Base-by-base conservation (phyloP, 2,329 filamentous ascomycete genomes). In the Penicillium decumbens region DNA sequence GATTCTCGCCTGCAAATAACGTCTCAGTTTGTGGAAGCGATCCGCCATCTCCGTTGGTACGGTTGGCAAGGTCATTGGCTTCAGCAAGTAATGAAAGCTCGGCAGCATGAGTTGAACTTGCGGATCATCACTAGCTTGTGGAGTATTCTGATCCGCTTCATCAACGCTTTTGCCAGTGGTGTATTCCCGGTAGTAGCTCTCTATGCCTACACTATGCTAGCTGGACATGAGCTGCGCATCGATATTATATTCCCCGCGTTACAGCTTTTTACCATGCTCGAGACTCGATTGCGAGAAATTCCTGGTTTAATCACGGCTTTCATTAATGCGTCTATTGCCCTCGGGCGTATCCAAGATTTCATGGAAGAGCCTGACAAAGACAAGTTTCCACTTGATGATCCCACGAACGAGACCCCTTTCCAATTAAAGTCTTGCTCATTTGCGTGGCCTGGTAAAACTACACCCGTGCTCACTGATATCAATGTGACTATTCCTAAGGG, bases 241-340 rank as follows among this genome's bases (percentile, higher is more conserved):
- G 87, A 95, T 53, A 77, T 95, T 24, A 90, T 90, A 8, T 95
- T 95, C 66, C 90, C 90, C 0, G 89, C 90, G 0, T 75, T 95
- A 2, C 85, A 91, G 53, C 76, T 95, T 0, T 95, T 95, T 61
- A 75, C 76, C 1, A 82, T 92, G 74, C 74, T 95, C 9, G 87
- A 92, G 59, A 76, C 73, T 1, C 88, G 83, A 52, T 73, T 95
- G 42, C 82, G 84, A 47, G 86, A 90, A 45, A 72, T 95, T 0
- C 91, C 91, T 2, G 76, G 81, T 27, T 73, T 95, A 8, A 83
- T 95, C 38, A 89, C 87, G 0, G 80, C 85, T 0, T 72, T 92
- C 4, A 78, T 95, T 56, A 95, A 95, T 60, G 88, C 89, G 0
- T 84, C 81, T n/a, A 85, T 95, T 15, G 87, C 90, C 0, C 82